Evolutionary conservation across 1,139 yeast genomes (phyloP).

Genomic region (Lizanozyma gosingica): DNA sequence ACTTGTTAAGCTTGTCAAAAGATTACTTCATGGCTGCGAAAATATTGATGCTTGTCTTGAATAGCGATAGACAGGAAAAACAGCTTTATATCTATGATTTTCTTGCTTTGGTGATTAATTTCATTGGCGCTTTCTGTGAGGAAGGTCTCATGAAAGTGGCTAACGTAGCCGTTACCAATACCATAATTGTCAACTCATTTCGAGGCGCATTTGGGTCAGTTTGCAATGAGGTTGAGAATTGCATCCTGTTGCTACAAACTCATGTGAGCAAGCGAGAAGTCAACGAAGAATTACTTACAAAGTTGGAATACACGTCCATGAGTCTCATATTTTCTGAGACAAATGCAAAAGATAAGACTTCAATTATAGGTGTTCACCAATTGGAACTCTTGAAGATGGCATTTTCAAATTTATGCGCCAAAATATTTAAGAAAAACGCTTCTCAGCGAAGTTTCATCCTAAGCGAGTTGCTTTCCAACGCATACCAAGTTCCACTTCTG

Average conservation of each 20-base stretch:
- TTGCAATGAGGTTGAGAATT: background rate
- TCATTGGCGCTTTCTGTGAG: background rate
- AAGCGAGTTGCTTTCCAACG: background rate
- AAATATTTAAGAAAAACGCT: background rate
- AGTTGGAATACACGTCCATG: background rate
- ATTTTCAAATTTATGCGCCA: background rate
- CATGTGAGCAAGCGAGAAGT: background rate
- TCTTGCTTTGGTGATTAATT: background rate
- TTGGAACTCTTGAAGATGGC: background rate
- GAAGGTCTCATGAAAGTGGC: background rate
- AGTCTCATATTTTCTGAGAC: background rate
- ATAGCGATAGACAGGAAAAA: background rate
- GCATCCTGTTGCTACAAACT: background rate
- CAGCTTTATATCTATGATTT: background rate
- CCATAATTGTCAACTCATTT: background rate
- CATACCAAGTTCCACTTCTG: background rate
- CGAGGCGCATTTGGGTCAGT: background rate
- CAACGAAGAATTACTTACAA: background rate
- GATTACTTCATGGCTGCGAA: background rate
- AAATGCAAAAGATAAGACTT: background rate
- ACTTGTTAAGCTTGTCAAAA: background rate
- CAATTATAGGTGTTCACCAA: background rate
- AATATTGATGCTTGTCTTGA: background rate
- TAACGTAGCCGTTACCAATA: background rate
- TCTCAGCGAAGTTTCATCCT: background rate